phyloP scores from a whole-genome alignment of 345 rosid genomes.

The rapeseed (Brassica napus) region DNA sequence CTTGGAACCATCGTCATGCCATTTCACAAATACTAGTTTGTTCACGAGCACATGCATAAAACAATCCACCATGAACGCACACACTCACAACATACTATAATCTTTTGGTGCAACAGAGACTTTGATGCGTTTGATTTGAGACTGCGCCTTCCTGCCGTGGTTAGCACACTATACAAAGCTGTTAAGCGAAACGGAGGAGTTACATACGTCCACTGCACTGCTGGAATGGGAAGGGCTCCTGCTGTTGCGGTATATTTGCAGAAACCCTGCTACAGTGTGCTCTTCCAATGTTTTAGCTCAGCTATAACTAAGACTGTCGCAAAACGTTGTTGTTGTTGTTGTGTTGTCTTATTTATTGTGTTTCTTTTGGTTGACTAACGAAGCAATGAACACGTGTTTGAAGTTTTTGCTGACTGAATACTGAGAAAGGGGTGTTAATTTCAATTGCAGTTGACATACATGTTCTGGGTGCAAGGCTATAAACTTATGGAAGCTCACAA shows the following conservation, averaged over 20 bases:
- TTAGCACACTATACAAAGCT: constrained; percentile 69
- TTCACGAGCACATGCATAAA: too few relatives aligned
- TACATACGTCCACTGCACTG: constrained; percentile 93
- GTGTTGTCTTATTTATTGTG: not conserved
- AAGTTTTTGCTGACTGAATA: not conserved
- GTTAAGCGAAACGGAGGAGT: constrained; percentile 79
- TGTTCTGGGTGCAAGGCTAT: constrained; percentile 96
- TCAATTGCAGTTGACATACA: constrained; percentile 75
- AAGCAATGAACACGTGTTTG: constrained; percentile 12
- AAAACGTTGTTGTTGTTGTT: too few relatives aligned
- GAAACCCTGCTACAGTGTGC: constrained; percentile 12
- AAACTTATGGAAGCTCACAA: constrained; percentile 74
- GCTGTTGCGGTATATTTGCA: constrained; percentile 70
- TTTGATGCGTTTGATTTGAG: constrained; percentile 94
- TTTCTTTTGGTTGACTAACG: constrained; percentile 13
- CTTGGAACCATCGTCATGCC: too few relatives aligned
- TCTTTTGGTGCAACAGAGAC: constrained; percentile 63
- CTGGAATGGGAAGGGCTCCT: constrained; percentile 98
- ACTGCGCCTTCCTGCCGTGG: constrained; percentile 88
- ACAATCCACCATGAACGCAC: not conserved
- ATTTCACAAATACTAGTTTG: too few relatives aligned
- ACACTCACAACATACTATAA: not conserved
- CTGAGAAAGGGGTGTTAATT: not conserved
- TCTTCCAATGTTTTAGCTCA: too few relatives aligned
- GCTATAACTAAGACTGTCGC: too few relatives aligned